These are phyloP conservation scores for Tolypocladium paradoxum DNA, from an alignment of 2,329 filamentous ascomycete species.

Conservation along the genomic window DNA sequence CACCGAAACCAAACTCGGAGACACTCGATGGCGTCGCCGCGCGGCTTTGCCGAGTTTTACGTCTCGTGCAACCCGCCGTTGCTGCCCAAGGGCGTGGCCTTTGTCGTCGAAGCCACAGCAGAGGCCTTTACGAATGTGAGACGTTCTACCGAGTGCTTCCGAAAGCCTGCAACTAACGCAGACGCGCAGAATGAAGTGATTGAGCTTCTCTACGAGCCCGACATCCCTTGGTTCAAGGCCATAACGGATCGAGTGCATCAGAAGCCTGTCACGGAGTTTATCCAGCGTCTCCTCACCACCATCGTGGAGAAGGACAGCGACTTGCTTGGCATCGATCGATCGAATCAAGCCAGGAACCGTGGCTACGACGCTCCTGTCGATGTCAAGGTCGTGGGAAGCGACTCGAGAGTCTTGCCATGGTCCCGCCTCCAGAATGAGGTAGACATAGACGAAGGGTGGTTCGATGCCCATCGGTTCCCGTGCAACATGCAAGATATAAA, in stretches of 20 bases:
- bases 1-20: background rate
- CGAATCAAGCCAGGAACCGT: background rate
- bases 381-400: constrained; percentile 7
- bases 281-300: constrained; percentile 11
- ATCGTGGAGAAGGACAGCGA: constrained; percentile 11
- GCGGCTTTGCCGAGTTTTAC: constrained; percentile 19
- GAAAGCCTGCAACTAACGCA: background rate
- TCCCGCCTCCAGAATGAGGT: constrained; percentile 3
- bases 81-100: constrained; percentile 16
- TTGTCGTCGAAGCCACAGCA: constrained; percentile 9
- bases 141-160: background rate
- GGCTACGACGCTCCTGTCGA: constrained; percentile 7
- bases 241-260: constrained; percentile 8
- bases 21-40: background rate
- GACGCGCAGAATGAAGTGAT: constrained; percentile 7
- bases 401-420: constrained; percentile 14
- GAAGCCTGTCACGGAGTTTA: constrained; percentile 5
- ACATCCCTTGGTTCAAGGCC: constrained; percentile 23
- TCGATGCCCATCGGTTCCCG: constrained; percentile 13
- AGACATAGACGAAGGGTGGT: background rate
- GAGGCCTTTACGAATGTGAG: background rate
- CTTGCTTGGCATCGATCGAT: constrained; percentile 1
- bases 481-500: constrained; percentile 5
- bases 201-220: constrained; percentile 26
- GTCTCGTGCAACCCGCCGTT: constrained; percentile 23